Base-by-base conservation (phyloP, 1,139 yeast genomes). In the Sugiyamaella novakii region DNA sequence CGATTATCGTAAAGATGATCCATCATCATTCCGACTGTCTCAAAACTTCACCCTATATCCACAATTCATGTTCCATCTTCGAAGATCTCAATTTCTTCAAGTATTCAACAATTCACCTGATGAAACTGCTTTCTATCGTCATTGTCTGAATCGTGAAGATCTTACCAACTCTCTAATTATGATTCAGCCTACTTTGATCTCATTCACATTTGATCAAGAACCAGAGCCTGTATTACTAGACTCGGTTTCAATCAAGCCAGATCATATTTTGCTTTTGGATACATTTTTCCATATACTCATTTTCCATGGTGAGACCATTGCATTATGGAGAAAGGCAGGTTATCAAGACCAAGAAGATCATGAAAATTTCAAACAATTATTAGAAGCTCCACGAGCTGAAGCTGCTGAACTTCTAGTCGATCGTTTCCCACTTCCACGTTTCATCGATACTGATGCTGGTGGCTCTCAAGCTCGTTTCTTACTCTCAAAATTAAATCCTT, bases 81-180 rank as follows among this genome's bases (percentile, higher is more conserved):
- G 98, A 74, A 84, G 98, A 71, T 88, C 97, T 1, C 98, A 91
- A 72, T 92, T 92, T 70, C 76, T 92, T 67, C 96, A 91, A 69
- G 97, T 91, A 48, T 92, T 92, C 76, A 92, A 92, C 72, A 91
- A 92, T 71, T 91, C 98, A 15, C 98, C 98, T 1, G 98, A 92
- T 74, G 98, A 92, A 75, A 91, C 98, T 47, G 97, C 98, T 31
- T 92, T 89, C 69, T 91, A 91, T 73, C 83, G 97, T 67, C 98
- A 92, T 69, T 87, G 89, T 33, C 79, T 92, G 66, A 79, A 88
- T 63, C 83, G 91, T 57, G 97, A 92, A 68, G 97, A 92, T 66
- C 84, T 92, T 47, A 84, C 85, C 56, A 92, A 91, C 70, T 87
- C 98, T n/a, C 76, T 91, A 65, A 86, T 89, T 57, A 91, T 91